These are phyloP conservation scores for Aspergillus cejpii DNA, from an alignment of 2,329 filamentous ascomycete genomes.

Conservation along the genomic window DNA sequence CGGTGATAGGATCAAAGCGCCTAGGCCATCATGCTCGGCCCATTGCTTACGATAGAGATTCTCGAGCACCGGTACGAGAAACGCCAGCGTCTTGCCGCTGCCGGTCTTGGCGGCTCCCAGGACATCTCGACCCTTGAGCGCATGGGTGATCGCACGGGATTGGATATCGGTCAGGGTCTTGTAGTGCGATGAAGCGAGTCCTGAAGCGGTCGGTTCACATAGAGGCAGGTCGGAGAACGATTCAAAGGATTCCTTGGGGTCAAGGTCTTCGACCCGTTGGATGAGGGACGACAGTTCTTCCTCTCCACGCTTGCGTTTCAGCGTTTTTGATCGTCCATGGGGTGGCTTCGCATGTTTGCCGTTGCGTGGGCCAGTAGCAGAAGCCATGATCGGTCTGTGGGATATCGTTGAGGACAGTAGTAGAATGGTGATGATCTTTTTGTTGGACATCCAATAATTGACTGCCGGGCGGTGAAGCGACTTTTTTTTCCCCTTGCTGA, in stretches of 20 bases:
- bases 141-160: slow-evolving; percentile 76
- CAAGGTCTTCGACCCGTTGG: slow-evolving; percentile 42
- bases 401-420: no score
- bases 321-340: slow-evolving; percentile 20
- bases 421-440: slow-evolving; percentile 12
- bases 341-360: slow-evolving; percentile 27
- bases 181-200: slow-evolving; percentile 81
- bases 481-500: slow-evolving; percentile 33
- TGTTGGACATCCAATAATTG: slow-evolving; percentile 14
- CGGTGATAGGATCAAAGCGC: slow-evolving; percentile 85
- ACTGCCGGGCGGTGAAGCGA: slow-evolving; percentile 19
- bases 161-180: slow-evolving; percentile 88
- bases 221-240: slow-evolving; percentile 80
- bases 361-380: slow-evolving; percentile 21
- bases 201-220: slow-evolving; percentile 69
- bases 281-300: slow-evolving; percentile 40
- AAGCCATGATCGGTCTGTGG: slow-evolving; percentile 27
- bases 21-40: slow-evolving; percentile 84
- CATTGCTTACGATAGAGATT: slow-evolving; percentile 84
- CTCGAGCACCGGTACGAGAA: slow-evolving; percentile 85
- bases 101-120: slow-evolving; percentile 93
- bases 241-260: slow-evolving; percentile 48
- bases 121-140: slow-evolving; percentile 78
- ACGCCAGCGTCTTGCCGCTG: slow-evolving; percentile 90
- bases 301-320: slow-evolving; percentile 45